These are phyloP conservation scores for Aspergillus persii DNA, from an alignment of 2,329 filamentous ascomycete species.

Conservation along the genomic window DNA sequence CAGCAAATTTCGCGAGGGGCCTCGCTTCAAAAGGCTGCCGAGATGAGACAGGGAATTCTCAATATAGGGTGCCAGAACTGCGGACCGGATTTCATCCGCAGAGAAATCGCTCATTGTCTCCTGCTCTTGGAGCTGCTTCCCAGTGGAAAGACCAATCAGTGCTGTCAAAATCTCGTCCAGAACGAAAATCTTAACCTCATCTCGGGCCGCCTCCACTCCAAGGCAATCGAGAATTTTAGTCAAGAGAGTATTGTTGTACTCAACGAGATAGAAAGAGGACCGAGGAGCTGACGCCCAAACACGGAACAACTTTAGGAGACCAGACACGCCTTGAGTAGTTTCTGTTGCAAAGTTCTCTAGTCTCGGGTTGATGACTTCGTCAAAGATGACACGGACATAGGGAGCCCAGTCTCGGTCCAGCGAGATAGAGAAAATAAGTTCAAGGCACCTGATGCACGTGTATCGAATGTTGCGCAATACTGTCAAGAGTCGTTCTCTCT, in stretches of 20 bases:
- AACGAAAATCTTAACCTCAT: conserved; percentile 80
- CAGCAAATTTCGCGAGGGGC: conserved; percentile 69
- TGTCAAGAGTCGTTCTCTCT: conserved; percentile 31
- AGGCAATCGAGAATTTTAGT: conserved; percentile 71
- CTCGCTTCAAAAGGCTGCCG: conserved; percentile 54
- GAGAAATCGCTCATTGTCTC: conserved; percentile 44
- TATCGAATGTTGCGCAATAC: conserved; percentile 51
- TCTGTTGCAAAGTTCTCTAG: conserved; percentile 77
- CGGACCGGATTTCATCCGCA: conserved; percentile 33
- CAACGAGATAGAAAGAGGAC: conserved; percentile 67
- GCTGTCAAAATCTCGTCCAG: conserved; percentile 70
- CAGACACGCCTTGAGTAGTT: conserved; percentile 85
- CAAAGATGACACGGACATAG: conserved; percentile 69
- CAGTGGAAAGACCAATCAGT: conserved; percentile 60
- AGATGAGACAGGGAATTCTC: conserved; percentile 60
- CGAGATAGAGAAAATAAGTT: conserved; percentile 72
- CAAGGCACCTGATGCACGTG: conserved; percentile 75
- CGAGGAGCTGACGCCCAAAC: conserved; percentile 72
- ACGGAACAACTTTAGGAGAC: conserved; percentile 73
- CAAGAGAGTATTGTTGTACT: conserved; percentile 60
- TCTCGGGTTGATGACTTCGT: conserved; percentile 73
- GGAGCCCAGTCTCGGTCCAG: conserved; percentile 67
- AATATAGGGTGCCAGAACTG: conserved; percentile 56
- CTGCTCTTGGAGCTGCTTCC: conserved; percentile 52
- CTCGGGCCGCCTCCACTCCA: conserved; percentile 70